Evolutionary conservation across 1,284 basidiomycete genomes (phyloP), one percentile per base, ranked within the genome.

Genomic region (Leccinum pachyderme): DNA sequence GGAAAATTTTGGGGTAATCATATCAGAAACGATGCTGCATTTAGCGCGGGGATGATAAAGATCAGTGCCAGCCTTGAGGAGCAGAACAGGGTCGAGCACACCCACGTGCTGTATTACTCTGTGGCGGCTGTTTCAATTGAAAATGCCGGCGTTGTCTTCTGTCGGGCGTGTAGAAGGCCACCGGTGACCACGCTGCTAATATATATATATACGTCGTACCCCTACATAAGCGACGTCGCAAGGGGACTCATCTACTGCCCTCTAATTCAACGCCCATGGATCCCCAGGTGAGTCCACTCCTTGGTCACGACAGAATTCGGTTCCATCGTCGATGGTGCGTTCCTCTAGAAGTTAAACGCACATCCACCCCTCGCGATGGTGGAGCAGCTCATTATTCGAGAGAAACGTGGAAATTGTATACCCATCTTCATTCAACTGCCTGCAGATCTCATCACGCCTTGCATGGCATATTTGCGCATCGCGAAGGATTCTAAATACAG

Each of bases 371-470:
- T 91, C 31, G 77, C 81, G 8, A 79, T 77, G 22, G 79, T 93
- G 52, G 87, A 92, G 71, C 80, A 81, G 58, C 78, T 91, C 60
- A 84, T 93, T 57, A 75, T 90, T 55, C 79, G 82, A 47, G 87
- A 92, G 71, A 89, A 91, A 72, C 77, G 75, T 54, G 94, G 95
- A 68, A 96, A 96, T 70, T 94, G 90, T 67, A 84, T 99, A 41
- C 96, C 96, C 15, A 84, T 99, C 61, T 99, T 87, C 73, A 82
- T 95, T 55, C 89, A 95, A 63, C 80, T 99, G 7, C 94, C 97
- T 25, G 95, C 95, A 54, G 97, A 99, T 72, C 85, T 98, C 56
- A 81, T 99, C 58, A 99, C 97, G 12, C 97, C 97, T 71, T 96
- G 96, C 66, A 92, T 95, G 72, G 95, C 97, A 13, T 99, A 98